Evolutionary conservation across 352 stramenopile species (phyloP), one percentile per base, ranked within the genome.

Genomic region (Phytophthora nicotianae): DNA sequence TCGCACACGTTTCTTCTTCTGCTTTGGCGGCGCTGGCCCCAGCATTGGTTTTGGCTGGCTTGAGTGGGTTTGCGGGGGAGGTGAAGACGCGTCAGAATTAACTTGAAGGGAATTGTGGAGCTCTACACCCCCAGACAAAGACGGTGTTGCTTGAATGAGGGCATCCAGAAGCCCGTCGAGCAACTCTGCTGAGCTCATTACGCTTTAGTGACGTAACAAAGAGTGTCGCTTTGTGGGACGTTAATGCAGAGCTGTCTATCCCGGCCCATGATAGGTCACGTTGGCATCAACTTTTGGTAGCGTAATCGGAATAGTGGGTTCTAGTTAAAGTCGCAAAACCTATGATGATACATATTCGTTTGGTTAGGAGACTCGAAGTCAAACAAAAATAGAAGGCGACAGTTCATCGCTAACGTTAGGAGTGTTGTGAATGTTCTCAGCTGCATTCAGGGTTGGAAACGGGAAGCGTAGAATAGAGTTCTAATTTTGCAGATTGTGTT

Each of bases 1-100:
- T 24, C 57, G 57, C 26, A 65, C 57, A 13, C 57, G 47, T n/a
- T 64, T 65, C 47, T 65, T 65, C 56, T 65, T 65, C n/a, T 14
- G 38, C 10, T 53, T 49, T 9, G 14, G 35, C 35, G 9, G 29
- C 13, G 29, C 29, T 13, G 29, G 29, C 8, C 29, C 29, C 2
- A 35, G 5, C 29, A 14, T 35, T 35, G 29, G 29, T 19, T 13
- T 35, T 13, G 29, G 9, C 13, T 13, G 29, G 13, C 29, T 9
- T 35, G 29, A 35, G 5, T 35, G 6, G 29, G 29, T 35, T 8
- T 35, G 29, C 9, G 29, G 8, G 3, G 24, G 24, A 29, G 24
- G 24, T 3, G 29, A 35, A 35, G 29, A 35, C 29, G 29, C 29
- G 29, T 35, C 29, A 13, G 29, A 13, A 13, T 14, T 35, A 9